Conservation (phyloP, 768 basidiomycete genomes). For the Termitomyces sp. region DNA sequence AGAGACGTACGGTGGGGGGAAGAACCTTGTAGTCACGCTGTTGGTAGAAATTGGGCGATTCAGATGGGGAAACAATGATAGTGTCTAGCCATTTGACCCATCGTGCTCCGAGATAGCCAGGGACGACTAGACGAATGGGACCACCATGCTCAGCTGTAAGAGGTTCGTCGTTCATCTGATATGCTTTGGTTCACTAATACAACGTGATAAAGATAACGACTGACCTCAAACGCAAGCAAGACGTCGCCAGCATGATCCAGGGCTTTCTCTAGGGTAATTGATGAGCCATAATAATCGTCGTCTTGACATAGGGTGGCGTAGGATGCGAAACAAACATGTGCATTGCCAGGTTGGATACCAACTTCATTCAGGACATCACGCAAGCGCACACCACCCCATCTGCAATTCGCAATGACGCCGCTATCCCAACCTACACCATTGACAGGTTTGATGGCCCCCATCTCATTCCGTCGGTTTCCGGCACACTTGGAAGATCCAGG, state of each 20-base stretch:
- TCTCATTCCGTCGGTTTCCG: constrained; percentile 62
- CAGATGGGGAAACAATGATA: constrained; percentile 44
- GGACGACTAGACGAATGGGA: constrained; percentile 62
- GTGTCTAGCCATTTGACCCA: constrained; percentile 77
- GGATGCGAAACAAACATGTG: constrained; percentile 58
- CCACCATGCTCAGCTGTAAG: constrained; percentile 58
- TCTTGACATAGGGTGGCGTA: constrained; percentile 57
- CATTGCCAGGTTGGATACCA: constrained; percentile 28
- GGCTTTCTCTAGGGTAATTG: constrained; percentile 50
- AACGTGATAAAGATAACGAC: background rate
- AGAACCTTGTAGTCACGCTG: constrained; percentile 67
- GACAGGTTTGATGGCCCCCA: constrained; percentile 52
- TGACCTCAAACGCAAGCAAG: constrained; percentile 57
- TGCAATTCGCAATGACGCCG: constrained; percentile 65
- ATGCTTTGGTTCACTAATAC: background rate
- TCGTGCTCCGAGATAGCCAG: constrained; percentile 62
- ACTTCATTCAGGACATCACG: constrained; percentile 47
- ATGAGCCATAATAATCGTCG: constrained; percentile 57
- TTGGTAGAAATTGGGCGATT: constrained; percentile 68
- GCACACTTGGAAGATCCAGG: constrained; percentile 39
- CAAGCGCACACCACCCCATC: constrained; percentile 58
- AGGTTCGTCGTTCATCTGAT: constrained; percentile 61
- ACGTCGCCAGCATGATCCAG: constrained; percentile 42
- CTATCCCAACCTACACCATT: constrained; percentile 60
- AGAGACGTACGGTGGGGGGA: constrained; percentile 37